Evolutionary conservation across 805 yeast genomes (phyloP), one percentile per base, ranked within the genome.

Genomic region (Clavispora asparagi): DNA sequence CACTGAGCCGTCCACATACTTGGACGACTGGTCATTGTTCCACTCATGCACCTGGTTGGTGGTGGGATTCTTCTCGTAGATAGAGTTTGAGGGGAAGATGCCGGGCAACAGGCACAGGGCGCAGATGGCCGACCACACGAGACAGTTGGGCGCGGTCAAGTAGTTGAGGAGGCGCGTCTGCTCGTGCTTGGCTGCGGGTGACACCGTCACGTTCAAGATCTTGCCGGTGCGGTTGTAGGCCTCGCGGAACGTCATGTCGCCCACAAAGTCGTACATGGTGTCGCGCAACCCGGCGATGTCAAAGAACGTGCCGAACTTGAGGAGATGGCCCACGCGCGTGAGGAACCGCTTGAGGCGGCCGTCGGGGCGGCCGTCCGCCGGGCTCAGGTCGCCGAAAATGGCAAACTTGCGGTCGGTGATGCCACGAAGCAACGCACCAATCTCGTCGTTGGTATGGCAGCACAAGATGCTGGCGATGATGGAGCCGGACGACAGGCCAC

Each of bases 401-500:
- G 72, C 71, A 54, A 79, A 78, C 14, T 75, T 70, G 23, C 73
- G 73, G 27, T 79, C 83, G 41, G 82, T 79, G 47, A 91, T 81
- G 13, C 82, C 78, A 28, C 67, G 74, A 47, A 92, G 67, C 14
- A 88, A 62, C 6, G 66, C 74, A 16, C 73, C 63, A 2, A 83
- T 73, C 63, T 91, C 97, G 29, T 81, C 86, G 47, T 82, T 83
- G 9, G 84, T 78, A 59, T 85, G 88, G 14, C 87, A 83, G 59
- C 96, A 89, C 40, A 94, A 72, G 14, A 94, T 81, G 41, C 96
- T 80, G 16, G 98, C 97, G 40, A 94, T 83, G 43, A 94, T 91
- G 1, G 97, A 90, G 14, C 99, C 99, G 0, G 97, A 96, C 23
- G 96, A 88, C 12, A 96, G 86, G 1, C 99, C 99, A 41, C 96